Evolutionary conservation across 2,329 filamentous ascomycete genomes (phyloP).

Genomic region (Aspergillus pseudotamarii): DNA sequence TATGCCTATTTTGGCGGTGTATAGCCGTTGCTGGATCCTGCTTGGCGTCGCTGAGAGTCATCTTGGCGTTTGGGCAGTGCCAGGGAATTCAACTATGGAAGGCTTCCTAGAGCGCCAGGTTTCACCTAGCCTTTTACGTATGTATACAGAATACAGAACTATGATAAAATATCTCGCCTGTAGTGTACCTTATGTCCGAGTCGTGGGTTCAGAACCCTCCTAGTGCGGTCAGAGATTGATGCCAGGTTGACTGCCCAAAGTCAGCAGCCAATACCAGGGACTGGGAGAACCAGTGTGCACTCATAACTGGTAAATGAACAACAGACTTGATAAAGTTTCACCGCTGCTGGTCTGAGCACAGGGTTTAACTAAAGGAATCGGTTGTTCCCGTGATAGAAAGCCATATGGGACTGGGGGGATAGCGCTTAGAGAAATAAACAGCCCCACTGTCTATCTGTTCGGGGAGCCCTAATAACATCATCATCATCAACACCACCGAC

Average conservation of each 20-base stretch:
- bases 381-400: background rate
- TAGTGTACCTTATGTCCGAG: background rate
- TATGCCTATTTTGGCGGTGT: background rate
- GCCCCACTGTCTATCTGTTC: background rate
- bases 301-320: background rate
- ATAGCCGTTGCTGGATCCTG: background rate
- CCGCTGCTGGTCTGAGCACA: background rate
- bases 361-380: fast-evolving
- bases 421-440: background rate
- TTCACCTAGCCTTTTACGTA: background rate
- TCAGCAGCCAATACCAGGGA: background rate
- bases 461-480: background rate
- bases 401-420: background rate
- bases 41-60: background rate
- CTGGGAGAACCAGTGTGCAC: background rate
- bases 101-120: background rate
- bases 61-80: background rate
- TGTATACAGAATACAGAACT: too few relatives aligned
- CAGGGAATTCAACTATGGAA: background rate
- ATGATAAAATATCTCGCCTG: background rate
- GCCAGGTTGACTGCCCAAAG: background rate
- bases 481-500: background rate
- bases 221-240: background rate
- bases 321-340: background rate
- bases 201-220: background rate